phyloP scores from a whole-genome alignment of 2,329 filamentous ascomycete genomes.

The Epichloe uncinata region DNA sequence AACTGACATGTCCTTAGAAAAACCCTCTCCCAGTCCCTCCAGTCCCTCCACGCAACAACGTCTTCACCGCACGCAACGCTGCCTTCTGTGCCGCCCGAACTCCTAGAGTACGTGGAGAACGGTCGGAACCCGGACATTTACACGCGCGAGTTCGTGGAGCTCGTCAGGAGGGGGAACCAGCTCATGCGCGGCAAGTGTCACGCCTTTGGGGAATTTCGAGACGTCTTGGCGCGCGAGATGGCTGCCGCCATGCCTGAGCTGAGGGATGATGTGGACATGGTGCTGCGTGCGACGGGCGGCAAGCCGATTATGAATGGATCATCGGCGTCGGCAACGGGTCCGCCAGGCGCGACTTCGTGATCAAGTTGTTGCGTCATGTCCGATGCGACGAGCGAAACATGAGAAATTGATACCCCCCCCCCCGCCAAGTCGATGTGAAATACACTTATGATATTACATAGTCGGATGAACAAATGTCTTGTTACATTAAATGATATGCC shows the following conservation, averaged over 20 bases:
- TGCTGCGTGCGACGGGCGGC: constrained; percentile 34
- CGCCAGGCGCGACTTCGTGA: neutral
- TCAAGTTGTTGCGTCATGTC: too few relatives aligned
- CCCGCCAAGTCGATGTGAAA: too few relatives aligned
- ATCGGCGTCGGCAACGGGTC: neutral
- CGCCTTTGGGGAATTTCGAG: constrained; percentile 47
- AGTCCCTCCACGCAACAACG: constrained; percentile 27
- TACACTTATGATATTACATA: too few relatives aligned
- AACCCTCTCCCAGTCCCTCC: constrained; percentile 26
- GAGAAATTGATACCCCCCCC: too few relatives aligned
- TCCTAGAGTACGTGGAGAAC: constrained; percentile 56
- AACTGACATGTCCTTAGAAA: constrained; percentile 15
- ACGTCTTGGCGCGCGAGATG: constrained; percentile 48
- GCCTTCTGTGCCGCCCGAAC: constrained; percentile 45
- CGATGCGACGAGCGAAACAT: too few relatives aligned
- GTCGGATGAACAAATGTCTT: too few relatives aligned
- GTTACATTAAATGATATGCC: neutral
- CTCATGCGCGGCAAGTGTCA: constrained; percentile 49
- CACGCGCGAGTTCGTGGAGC: constrained; percentile 60
- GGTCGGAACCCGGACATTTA: constrained; percentile 63
- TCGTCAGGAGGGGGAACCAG: constrained; percentile 53
- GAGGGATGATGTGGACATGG: constrained; percentile 34
- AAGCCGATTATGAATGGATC: constrained; percentile 1
- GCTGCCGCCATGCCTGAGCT: constrained; percentile 45
- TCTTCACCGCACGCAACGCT: constrained; percentile 25